Evolutionary conservation across 179 eudicot genomes (phyloP).

Genomic region (Silene vulgaris): DNA sequence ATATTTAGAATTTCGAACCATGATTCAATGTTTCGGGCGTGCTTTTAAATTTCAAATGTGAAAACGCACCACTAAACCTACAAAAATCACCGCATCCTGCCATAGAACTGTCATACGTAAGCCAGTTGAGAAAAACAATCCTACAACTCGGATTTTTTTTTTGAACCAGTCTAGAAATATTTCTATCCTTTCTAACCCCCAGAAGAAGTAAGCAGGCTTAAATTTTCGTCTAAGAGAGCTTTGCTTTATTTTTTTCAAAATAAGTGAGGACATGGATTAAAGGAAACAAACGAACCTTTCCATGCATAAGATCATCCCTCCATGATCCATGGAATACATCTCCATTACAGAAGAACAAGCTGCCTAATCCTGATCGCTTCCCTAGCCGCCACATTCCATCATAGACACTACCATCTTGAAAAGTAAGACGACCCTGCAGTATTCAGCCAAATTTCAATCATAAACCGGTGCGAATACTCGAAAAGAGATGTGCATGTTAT

Average conservation of each 20-base stretch:
- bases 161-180: background rate
- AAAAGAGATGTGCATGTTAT: background rate
- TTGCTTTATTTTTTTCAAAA: background rate
- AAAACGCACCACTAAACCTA: background rate
- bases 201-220: background rate
- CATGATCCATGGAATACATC: constrained; percentile 92
- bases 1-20: background rate
- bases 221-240: background rate
- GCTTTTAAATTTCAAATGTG: background rate
- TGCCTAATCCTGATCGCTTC: constrained; percentile 83
- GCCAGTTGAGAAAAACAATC: background rate
- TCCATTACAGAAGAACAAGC: constrained; percentile 77
- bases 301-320: constrained; percentile 97
- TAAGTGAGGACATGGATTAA: background rate
- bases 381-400: constrained; percentile 96
- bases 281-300: constrained; percentile 52
- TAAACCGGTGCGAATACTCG: constrained; percentile 2
- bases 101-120: background rate
- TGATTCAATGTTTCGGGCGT: background rate
- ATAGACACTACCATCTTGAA: constrained; percentile 75
- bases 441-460: constrained; percentile 17
- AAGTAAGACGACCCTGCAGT: constrained; percentile 68
- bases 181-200: background rate
- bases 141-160: background rate
- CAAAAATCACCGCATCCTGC: background rate